These are phyloP conservation scores for Candida boidinii DNA, from an alignment of 805 yeast species.

Conservation along the genomic window DNA sequence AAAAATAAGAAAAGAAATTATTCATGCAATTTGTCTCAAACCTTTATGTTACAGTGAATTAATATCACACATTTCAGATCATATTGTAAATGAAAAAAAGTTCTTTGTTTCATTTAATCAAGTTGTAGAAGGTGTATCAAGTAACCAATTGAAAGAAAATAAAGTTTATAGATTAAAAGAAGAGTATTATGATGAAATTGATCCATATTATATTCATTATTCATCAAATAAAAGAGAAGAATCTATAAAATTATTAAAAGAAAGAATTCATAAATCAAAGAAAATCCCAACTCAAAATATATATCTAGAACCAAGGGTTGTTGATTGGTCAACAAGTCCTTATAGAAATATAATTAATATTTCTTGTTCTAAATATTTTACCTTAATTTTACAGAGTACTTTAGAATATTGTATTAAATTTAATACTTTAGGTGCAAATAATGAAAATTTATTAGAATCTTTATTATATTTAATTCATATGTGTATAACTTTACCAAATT, in stretches of 20 bases:
- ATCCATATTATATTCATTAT: conserved; percentile 79
- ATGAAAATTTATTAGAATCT: conserved; percentile 51
- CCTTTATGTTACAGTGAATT: conserved; percentile 66
- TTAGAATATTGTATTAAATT: conserved; percentile 29
- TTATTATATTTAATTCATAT: conserved; percentile 64
- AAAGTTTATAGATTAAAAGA: conserved; percentile 61
- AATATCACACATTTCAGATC: conserved; percentile 65
- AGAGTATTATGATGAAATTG: conserved; percentile 43
- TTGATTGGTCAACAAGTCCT: conserved; percentile 28
- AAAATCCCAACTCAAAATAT: conserved; percentile 33
- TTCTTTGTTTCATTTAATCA: conserved; percentile 54
- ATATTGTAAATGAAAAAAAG: conserved; percentile 58
- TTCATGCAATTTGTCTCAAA: conserved; percentile 75
- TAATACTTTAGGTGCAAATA: conserved; percentile 22
- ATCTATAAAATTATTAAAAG: conserved; percentile 58
- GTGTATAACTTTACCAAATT: conserved; percentile 34
- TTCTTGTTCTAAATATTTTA: conserved; percentile 44
- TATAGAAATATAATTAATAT: conserved; percentile 41
- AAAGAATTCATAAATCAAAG: conserved; percentile 32
- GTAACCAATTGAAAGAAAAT: conserved; percentile 44
- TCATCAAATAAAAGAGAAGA: conserved; percentile 76
- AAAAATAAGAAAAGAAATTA: conserved; percentile 59
- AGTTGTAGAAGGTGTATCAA: conserved; percentile 46
- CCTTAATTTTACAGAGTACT: conserved; percentile 42
- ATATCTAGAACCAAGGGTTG: conserved; percentile 46